Evolutionary conservation across 2,329 filamentous ascomycete species (phyloP), one percentile per base, ranked within the genome.

Genomic region (Botryotinia calthae): DNA sequence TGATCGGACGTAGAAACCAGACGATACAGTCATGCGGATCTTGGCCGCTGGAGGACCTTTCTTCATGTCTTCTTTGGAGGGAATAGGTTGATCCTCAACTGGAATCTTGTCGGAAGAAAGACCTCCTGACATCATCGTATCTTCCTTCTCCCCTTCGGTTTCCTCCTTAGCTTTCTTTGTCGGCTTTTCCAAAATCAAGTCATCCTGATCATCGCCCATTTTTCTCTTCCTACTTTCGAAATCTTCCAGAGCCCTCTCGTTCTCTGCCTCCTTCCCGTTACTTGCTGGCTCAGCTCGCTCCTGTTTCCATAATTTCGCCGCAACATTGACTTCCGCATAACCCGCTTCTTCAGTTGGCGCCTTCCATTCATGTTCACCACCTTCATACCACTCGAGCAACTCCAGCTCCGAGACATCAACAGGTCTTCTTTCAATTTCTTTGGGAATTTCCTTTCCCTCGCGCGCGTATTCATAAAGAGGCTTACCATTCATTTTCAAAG

Each of bases 401-500:
- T 97, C 93, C 77, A 98, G 82, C 54, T 94, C 88, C 64, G 87
- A 82, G 0, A 97, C 93, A 70, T 93, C 90, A 56, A 98, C 93
- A 2, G 92, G 88, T 73, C 95, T 86, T 71, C 92, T 89, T 80
- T 94, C 87, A 73, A 99, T 96, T 81, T 97, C 92, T 72, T 91
- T 86, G 0, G 96, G 96, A 25, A 97, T 91, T 51, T 93, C 89
- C 79, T 92, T 94, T 25, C 96, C 96, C 81, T 95, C 93, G 66
- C 96, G 88, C 31, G 96, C 96, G 82, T 98, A 98, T 83, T 99
- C 95, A 81, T 99, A 99, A 66, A 98, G 86, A 48, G 93, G 92
- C 85, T 98, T 98, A 2, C 96, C 96, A 77, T 98, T 89, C 82
- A 98, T 93, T 82, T 95, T 95, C 75, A 98, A 86, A 16, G 96